Evolutionary conservation across 2,329 filamentous ascomycete species (phyloP).

Genomic region (Aureobasidium sp.): DNA sequence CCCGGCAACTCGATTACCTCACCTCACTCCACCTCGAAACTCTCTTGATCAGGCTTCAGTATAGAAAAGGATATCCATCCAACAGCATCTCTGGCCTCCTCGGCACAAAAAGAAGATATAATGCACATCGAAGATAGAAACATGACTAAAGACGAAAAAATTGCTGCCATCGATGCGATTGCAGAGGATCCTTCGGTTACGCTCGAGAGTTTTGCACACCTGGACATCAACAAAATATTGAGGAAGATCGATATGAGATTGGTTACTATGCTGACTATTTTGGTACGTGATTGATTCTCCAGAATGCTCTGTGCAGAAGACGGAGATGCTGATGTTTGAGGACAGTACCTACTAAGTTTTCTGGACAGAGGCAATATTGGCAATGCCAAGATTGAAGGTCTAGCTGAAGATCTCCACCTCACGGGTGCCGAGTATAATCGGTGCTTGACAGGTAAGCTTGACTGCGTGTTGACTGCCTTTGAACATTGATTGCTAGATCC

Average conservation of each 20-base stretch:
- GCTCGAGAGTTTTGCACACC: slow-evolving; percentile 17
- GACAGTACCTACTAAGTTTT: slow-evolving; percentile 24
- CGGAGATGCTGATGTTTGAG: background rate
- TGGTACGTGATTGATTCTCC: slow-evolving; percentile 19
- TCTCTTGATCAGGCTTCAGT: too few species aligned
- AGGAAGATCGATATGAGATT: slow-evolving; percentile 38
- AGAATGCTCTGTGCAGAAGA: background rate
- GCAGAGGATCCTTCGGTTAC: slow-evolving; percentile 28
- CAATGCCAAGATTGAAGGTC: slow-evolving; percentile 24
- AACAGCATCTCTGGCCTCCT: too few species aligned
- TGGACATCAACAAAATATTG: slow-evolving; percentile 38
- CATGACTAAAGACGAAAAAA: slow-evolving; percentile 12
- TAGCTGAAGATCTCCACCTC: slow-evolving; percentile 19
- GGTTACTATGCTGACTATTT: slow-evolving; percentile 30
- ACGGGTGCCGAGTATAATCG: slow-evolving; percentile 44
- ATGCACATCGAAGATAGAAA: slow-evolving; percentile 2
- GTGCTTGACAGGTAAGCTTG: slow-evolving; percentile 21
- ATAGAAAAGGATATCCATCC: background rate
- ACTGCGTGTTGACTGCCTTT: background rate
- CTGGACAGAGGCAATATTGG: slow-evolving; percentile 22
- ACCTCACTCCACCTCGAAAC: too few species aligned
- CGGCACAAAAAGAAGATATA: background rate
- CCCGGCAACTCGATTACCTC: background rate
- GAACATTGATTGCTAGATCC: background rate
- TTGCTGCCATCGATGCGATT: slow-evolving; percentile 15